A percentile compares a stretch with the other conserved stretches of the same genome.
These are phyloP conservation scores for Penicillium sp. DNA, from an alignment of 2,329 filamentous ascomycete genomes.

Conservation along the genomic window DNA sequence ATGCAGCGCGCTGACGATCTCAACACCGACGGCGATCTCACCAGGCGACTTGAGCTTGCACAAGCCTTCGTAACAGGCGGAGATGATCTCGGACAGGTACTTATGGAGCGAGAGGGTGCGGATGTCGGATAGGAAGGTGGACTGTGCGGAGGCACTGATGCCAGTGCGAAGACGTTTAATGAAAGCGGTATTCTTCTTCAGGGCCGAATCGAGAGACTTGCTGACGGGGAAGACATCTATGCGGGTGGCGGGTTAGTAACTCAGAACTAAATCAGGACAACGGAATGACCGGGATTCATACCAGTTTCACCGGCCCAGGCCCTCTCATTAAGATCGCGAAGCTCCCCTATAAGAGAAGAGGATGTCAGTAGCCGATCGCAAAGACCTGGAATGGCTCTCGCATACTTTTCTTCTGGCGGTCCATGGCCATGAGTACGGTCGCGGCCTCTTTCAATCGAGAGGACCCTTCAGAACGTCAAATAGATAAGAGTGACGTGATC, in stretches of 20 bases:
- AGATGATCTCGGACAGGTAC: constrained; percentile 94
- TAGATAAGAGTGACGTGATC: constrained; percentile 34
- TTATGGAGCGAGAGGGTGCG: constrained; percentile 87
- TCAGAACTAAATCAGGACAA: constrained; percentile 6
- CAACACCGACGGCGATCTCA: constrained; percentile 87
- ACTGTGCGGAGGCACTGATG: constrained; percentile 70
- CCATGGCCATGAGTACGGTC: constrained; percentile 37
- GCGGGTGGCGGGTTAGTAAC: constrained; percentile 18
- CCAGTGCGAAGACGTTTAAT: constrained; percentile 93
- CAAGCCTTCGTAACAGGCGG: constrained; percentile 89
- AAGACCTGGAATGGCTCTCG: constrained; percentile 1
- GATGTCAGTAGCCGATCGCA: constrained; percentile 1
- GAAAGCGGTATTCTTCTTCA: constrained; percentile 98
- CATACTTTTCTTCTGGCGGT: constrained; percentile 49
- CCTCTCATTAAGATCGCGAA: constrained; percentile 79
- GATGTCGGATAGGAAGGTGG: constrained; percentile 85
- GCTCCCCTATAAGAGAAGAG: constrained; percentile 59
- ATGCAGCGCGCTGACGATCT: constrained; percentile 91
- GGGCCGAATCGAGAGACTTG: constrained; percentile 79
- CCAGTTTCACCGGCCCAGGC: constrained; percentile 87
- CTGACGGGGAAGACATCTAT: constrained; percentile 72
- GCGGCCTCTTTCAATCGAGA: constrained; percentile 26
- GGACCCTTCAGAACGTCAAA: constrained; percentile 35
- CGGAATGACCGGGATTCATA: constrained; percentile 38
- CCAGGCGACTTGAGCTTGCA: constrained; percentile 84